Conservation (phyloP, 2,329 filamentous ascomycete species). For the Colletotrichum magnum region DNA sequence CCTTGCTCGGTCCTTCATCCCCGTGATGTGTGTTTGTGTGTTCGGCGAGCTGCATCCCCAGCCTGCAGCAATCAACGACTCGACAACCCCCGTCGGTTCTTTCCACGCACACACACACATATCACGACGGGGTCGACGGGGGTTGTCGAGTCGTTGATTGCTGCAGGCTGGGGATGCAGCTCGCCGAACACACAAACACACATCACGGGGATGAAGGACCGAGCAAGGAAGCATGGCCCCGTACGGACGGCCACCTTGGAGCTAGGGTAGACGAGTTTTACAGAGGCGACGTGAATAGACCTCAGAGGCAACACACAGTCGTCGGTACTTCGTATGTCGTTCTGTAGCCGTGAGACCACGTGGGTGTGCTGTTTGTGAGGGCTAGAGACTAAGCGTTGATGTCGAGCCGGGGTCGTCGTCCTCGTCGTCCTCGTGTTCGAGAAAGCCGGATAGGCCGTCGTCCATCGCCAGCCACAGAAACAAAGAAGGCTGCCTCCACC, state of each 20-base stretch:
- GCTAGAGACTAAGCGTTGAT: too few species aligned
- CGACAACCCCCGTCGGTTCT: slow-evolving; percentile 1
- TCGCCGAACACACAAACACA: slow-evolving; percentile 3
- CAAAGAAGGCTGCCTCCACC: neutral
- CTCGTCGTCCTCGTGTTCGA: too few species aligned
- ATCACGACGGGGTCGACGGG: slow-evolving; percentile 23
- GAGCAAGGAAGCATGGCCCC: neutral
- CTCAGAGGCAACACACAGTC: neutral
- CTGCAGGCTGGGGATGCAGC: slow-evolving; percentile 7
- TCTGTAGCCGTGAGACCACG: too few species aligned
- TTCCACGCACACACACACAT: slow-evolving; percentile 11
- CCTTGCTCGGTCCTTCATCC: slow-evolving; percentile 1
- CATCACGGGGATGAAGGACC: neutral
- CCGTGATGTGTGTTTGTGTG: slow-evolving; percentile 1
- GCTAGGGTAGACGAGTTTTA: neutral
- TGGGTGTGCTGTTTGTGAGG: too few species aligned
- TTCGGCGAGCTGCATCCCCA: slow-evolving; percentile 2
- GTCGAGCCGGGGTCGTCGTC: too few species aligned
- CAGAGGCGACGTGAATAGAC: slow-evolving; percentile 34
- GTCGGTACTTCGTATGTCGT: too few species aligned
- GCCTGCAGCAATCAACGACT: slow-evolving; percentile 14
- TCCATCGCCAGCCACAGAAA: neutral
- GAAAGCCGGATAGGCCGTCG: neutral
- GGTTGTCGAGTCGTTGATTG: slow-evolving; percentile 2
- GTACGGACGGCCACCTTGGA: neutral